Evolutionary conservation across 768 basidiomycete genomes (phyloP).

Genomic region (Trametes maxima): DNA sequence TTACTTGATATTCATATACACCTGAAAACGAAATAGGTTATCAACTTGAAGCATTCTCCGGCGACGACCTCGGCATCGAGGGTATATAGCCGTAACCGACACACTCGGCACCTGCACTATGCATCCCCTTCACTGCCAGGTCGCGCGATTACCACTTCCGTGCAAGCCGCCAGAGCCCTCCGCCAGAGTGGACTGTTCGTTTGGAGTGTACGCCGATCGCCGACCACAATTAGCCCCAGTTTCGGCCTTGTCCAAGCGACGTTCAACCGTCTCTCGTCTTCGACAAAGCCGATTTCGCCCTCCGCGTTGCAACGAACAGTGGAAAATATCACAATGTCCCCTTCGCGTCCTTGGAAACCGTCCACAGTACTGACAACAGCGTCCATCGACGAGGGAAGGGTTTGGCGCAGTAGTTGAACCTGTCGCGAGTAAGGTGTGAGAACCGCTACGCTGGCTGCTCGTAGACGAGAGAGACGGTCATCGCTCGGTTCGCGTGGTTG

Average conservation of each 20-base stretch:
- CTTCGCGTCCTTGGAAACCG: constrained; percentile 70
- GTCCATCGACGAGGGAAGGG: constrained; percentile 36
- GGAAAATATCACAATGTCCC: constrained; percentile 66
- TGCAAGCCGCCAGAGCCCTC: constrained; percentile 44
- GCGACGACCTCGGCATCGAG: no score
- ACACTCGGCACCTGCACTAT: no score
- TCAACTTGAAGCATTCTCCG: neutral
- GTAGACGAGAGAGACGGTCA: neutral
- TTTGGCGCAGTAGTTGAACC: constrained; percentile 45
- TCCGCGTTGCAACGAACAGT: constrained; percentile 63
- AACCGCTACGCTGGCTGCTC: constrained; percentile 40
- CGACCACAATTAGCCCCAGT: constrained; percentile 61
- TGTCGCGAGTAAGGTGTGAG: constrained; percentile 68
- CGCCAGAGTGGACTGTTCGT: constrained; percentile 50
- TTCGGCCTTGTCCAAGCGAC: constrained; percentile 73
- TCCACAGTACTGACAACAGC: constrained; percentile 54
- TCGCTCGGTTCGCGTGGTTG: constrained; percentile 11
- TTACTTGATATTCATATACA: neutral
- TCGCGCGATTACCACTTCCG: constrained; percentile 28
- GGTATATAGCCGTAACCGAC: no score
- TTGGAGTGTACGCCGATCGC: constrained; percentile 53
- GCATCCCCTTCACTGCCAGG: neutral
- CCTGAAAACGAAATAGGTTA: neutral
- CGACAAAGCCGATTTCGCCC: constrained; percentile 66
- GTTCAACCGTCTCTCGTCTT: constrained; percentile 60